Evolutionary conservation across 768 basidiomycete genomes (phyloP), one percentile per base, ranked within the genome.

Genomic region (Leucogyrophana mollusca): DNA sequence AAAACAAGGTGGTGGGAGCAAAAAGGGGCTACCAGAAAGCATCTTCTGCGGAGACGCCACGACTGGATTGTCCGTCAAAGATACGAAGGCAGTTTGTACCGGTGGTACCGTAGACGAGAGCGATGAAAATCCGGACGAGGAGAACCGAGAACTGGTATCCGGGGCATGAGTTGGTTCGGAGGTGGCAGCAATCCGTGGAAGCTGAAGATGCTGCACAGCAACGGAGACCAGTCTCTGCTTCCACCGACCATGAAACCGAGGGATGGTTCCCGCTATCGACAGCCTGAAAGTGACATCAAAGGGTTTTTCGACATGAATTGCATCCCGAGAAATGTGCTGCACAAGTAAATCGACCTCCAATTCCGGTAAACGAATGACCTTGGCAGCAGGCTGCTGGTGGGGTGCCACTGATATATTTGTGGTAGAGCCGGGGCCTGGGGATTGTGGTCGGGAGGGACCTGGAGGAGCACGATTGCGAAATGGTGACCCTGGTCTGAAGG

Each of bases 191-290:
- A 53, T 50, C 9, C 62, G 71, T 13, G 71, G 69, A 16, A 75
- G 73, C 35, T 76, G 73, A 11, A 87, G 64, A 54, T 87, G 85
- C 55, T 92, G 90, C 6, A 90, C 72, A 14, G 74, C 84, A 21
- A 90, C 62, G 10, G 65, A 63, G 21, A 84, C 53, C 5, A 69
- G 58, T 18, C 82, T 73, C 37, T 69, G 68, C 20, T 61, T 56
- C 59, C 18, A 62, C 61, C 25, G 67, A 50, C 4, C 53, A 7
- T 37, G n/a, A 21, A 21, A 21, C 1, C 25, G 57, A 3, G 73
- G 72, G n/a, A 77, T 55, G 6, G 64, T 53, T 8, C 76, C 73
- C 3, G 79, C 73, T 21, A 85, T 58, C 18, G 74, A 73, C 11
- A 90, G 65, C 3, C 74, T 69, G 40, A 83, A 77, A 9, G 64